Conservation (phyloP, 352 stramenopile genomes). For the Aphanomyces invadans region DNA sequence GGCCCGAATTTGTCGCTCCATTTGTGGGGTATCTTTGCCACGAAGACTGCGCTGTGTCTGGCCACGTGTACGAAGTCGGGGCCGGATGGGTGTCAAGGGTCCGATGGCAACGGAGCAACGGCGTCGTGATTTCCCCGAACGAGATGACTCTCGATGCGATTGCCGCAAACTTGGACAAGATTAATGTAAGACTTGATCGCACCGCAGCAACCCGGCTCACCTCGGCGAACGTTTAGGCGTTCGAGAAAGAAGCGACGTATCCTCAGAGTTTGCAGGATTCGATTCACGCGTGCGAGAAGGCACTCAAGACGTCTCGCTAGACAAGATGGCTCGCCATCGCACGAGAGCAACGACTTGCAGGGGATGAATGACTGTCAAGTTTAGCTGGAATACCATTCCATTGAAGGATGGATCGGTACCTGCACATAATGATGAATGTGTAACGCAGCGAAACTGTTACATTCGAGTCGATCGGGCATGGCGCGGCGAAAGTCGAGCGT, state of each 20-base stretch:
- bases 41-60: constrained; percentile 58
- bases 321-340: too few relatives aligned
- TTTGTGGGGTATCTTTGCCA: constrained; percentile 82
- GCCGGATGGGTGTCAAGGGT: constrained; percentile 70
- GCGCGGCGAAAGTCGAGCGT: background rate
- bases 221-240: constrained; percentile 34
- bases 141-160: constrained; percentile 45
- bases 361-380: background rate
- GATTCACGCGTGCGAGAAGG: constrained; percentile 28
- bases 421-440: too few relatives aligned
- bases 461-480: too few relatives aligned
- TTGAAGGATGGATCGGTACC: too few relatives aligned
- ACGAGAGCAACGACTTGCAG: background rate
- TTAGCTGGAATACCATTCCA: too few relatives aligned
- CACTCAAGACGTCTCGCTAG: constrained; percentile 11
- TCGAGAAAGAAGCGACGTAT: constrained; percentile 52
- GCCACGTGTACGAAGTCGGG: constrained; percentile 76
- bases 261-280: constrained; percentile 58
- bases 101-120: constrained; percentile 65
- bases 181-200: constrained; percentile 35
- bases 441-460: too few relatives aligned
- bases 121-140: constrained; percentile 44
- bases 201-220: constrained; percentile 14
- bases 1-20: constrained; percentile 67
- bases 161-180: constrained; percentile 41